phyloP scores from a whole-genome alignment of 2,329 filamentous ascomycete species.

The Fusarium sp. region DNA sequence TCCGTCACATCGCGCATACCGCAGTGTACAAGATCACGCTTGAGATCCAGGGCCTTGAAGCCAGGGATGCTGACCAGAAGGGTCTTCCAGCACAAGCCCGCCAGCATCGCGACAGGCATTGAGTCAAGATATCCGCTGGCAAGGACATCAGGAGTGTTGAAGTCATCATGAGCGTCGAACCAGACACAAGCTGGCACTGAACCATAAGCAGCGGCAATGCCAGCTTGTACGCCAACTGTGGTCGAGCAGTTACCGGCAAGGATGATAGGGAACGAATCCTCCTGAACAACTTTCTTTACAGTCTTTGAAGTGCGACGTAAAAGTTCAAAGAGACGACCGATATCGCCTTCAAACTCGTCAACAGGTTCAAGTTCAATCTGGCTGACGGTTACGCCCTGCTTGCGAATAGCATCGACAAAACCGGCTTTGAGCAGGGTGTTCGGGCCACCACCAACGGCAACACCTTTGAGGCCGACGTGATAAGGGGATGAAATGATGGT shows the following conservation, averaged over 20 bases:
- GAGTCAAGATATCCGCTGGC: slow-evolving; percentile 50
- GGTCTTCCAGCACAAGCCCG: slow-evolving; percentile 46
- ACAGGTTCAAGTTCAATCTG: neutral
- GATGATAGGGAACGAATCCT: slow-evolving; percentile 4
- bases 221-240: slow-evolving; percentile 47
- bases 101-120: slow-evolving; percentile 49
- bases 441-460: slow-evolving; percentile 7
- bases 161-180: slow-evolving; percentile 62
- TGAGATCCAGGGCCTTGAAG: slow-evolving; percentile 32
- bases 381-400: slow-evolving; percentile 4
- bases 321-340: slow-evolving; percentile 13
- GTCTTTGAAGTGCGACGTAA: slow-evolving; percentile 1
- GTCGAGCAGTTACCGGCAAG: slow-evolving; percentile 16
- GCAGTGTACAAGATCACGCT: slow-evolving; percentile 6
- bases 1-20: slow-evolving; percentile 20
- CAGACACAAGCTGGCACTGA: slow-evolving; percentile 54
- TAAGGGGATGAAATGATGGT: neutral
- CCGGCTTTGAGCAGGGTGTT: slow-evolving; percentile 8
- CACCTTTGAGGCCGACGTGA: neutral
- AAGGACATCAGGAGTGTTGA: slow-evolving; percentile 50
- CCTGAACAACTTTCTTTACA: neutral
- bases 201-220: slow-evolving; percentile 41
- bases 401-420: slow-evolving; percentile 4
- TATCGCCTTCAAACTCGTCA: slow-evolving; percentile 14
- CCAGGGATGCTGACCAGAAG: slow-evolving; percentile 42